These are phyloP conservation scores for Linnemannia zychae DNA, from an alignment of 192 early-diverging fungal species.

Conservation along the genomic window DNA sequence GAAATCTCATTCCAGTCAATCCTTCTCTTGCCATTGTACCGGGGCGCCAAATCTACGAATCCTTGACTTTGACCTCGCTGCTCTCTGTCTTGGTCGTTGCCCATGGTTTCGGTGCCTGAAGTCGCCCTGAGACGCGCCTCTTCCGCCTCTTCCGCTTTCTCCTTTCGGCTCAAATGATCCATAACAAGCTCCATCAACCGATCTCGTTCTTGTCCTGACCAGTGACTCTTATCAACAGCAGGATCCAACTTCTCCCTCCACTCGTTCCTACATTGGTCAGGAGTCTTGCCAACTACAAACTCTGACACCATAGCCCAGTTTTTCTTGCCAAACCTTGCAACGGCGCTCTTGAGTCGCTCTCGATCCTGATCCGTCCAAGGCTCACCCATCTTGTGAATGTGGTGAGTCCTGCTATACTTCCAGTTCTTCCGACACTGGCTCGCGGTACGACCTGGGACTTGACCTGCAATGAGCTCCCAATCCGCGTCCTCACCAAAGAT, in stretches of 20 bases:
- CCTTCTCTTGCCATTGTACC: constrained; percentile 21
- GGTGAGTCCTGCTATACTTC: constrained; percentile 39
- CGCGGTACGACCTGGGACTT: constrained; percentile 43
- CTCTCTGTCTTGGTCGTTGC: neutral
- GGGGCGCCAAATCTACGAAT: constrained; percentile 14
- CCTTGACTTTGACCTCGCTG: neutral
- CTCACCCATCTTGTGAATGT: constrained; percentile 32
- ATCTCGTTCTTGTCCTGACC: constrained; percentile 33
- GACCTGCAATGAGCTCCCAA: constrained; percentile 38
- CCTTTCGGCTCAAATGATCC: constrained; percentile 17
- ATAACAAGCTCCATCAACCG: constrained; percentile 35
- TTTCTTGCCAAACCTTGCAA: constrained; percentile 31
- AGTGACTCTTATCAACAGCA: constrained; percentile 2
- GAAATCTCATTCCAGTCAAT: constrained; percentile 38
- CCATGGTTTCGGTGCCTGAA: neutral
- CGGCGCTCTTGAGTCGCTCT: constrained; percentile 29
- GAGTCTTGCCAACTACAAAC: constrained; percentile 49
- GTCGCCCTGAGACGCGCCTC: neutral
- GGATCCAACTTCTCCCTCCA: constrained; percentile 39
- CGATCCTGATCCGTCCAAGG: constrained; percentile 39
- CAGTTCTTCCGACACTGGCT: constrained; percentile 41
- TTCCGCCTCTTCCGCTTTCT: constrained; percentile 14
- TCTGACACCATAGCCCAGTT: constrained; percentile 35
- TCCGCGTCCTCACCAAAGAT: constrained; percentile 38
- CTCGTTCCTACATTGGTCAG: constrained; percentile 27